Evolutionary conservation across 2,329 filamentous ascomycete genomes (phyloP).

Genomic region (Mycosphaerella arachidis): DNA sequence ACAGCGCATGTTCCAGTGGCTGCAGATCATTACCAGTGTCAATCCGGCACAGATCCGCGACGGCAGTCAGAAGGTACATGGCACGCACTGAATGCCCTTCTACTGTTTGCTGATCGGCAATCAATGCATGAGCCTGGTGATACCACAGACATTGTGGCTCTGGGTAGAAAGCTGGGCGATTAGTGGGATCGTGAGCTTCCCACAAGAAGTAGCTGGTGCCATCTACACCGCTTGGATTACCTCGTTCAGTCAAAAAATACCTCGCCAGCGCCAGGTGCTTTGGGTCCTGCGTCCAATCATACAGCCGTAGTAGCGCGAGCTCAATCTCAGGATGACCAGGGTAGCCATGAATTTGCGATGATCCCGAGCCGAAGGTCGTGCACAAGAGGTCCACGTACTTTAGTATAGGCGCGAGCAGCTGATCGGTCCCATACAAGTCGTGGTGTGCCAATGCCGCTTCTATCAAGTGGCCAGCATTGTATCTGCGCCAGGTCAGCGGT

Average conservation of each 20-base stretch:
- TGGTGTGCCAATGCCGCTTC: conserved; percentile 57
- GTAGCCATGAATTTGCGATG: conserved; percentile 53
- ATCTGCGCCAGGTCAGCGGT: conserved; percentile 35
- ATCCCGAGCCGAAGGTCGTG: conserved; percentile 48
- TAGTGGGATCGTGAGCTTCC: conserved; percentile 47
- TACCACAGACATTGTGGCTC: conserved; percentile 45
- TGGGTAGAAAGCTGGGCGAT: conserved; percentile 47
- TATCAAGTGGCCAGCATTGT: conserved; percentile 59
- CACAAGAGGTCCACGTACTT: conserved; percentile 53
- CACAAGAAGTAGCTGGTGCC: conserved; percentile 53
- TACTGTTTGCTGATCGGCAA: conserved; percentile 51
- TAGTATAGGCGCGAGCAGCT: conserved; percentile 50
- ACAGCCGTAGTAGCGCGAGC: conserved; percentile 46
- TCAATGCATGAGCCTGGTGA: conserved; percentile 54
- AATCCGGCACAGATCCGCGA: conserved; percentile 51
- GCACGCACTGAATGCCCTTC: conserved; percentile 59
- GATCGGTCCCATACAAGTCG: conserved; percentile 49
- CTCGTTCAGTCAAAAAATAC: conserved; percentile 57
- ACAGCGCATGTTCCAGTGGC: conserved; percentile 40
- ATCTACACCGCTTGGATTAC: conserved; percentile 48
- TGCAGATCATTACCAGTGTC: conserved; percentile 27
- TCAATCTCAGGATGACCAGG: conserved; percentile 58
- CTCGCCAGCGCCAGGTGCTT: conserved; percentile 46
- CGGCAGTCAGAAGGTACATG: conserved; percentile 57
- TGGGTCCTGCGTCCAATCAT: conserved; percentile 37